Evolutionary conservation across 2,329 filamentous ascomycete species (phyloP).

Genomic region (Fusarium sublunatum): DNA sequence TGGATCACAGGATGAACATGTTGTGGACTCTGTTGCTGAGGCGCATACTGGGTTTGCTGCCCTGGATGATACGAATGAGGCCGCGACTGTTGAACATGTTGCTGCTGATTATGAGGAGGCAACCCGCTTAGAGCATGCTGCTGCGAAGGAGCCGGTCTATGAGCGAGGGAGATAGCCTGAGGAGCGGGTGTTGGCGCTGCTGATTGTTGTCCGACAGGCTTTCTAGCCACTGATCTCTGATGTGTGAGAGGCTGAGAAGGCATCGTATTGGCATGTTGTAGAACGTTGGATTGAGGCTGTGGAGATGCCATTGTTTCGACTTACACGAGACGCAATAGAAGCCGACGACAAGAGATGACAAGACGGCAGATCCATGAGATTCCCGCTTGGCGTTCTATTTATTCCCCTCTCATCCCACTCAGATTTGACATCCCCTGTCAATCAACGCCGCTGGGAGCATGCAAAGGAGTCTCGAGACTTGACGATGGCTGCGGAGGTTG

Average conservation of each 20-base stretch:
- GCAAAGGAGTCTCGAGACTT: constrained; percentile 7
- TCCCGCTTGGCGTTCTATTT: constrained; percentile 28
- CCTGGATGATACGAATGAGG: constrained; percentile 22
- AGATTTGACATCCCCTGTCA: constrained; percentile 10
- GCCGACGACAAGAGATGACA: constrained; percentile 24
- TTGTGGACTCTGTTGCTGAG: not conserved
- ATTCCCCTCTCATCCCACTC: not conserved
- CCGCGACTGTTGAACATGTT: constrained; percentile 14
- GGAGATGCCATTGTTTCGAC: constrained; percentile 29
- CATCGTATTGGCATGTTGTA: constrained; percentile 6
- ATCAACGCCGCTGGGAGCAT: not conserved
- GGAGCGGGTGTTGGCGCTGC: not conserved
- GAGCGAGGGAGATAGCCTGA: constrained; percentile 14
- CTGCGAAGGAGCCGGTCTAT: constrained; percentile 23
- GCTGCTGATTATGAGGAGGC: constrained; percentile 21
- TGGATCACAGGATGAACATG: constrained; percentile 1
- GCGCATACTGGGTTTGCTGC: constrained; percentile 4
- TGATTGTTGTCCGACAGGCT: constrained; percentile 13
- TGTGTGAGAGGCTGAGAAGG: constrained; percentile 24
- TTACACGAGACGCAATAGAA: constrained; percentile 10
- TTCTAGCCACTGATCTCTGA: constrained; percentile 32
- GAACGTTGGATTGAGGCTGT: constrained; percentile 17
- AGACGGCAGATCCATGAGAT: constrained; percentile 15
- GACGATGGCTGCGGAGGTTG: not conserved
- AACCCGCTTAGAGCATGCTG: constrained; percentile 2